Base-by-base conservation (phyloP, 495 filamentous ascomycete genomes). In the Hypoxylon fuscum region DNA sequence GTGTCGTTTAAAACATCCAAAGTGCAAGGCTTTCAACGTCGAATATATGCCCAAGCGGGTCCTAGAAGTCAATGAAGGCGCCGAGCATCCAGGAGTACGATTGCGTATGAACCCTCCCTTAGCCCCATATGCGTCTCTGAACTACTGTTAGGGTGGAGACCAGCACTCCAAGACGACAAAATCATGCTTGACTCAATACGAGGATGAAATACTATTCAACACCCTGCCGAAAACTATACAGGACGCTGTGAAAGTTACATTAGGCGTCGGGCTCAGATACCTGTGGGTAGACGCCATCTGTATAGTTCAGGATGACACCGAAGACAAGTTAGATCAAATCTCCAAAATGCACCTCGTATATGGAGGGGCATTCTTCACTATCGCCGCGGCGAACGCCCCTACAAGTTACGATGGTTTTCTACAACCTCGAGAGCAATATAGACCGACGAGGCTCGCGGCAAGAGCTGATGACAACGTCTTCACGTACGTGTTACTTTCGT, bases 221-320 rank as follows among this genome's bases (percentile, higher is more conserved):
- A 11, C 3, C 2, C 55, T 59, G 1, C 38, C 55, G 5, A 38
- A 27, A 18, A 57, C 54, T 7, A 27, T 57, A 18, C 38, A 48
- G 31, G 54, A 57, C 23, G 54, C 54, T 12, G 27, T 57, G 9
- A n/a, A 10, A 1, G 42, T 57, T n/a, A 35, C 54, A 8, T 27
- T 22, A 5, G 12, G 11, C 22, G 17, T 57, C 5, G 42, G 42
- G 1, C 9, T 29, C 15, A 5, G 1, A 14, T 60, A 60, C 15
- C 23, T 60, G 11, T 60, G 56, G 56, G 44, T 60, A n/a, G 47
- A 60, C 42, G 56, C 47, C 2, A 25, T 60, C 9, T 60, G 50
- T 23, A 60, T 60, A 12, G 29, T 60, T 17, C 56, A 60, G 20
- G 56, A 60, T 25, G 47, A 55, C 29, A 5, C 15, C 14, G 22